Evolutionary conservation across 2,329 filamentous ascomycete genomes (phyloP), one percentile per base, ranked within the genome.

Genomic region (Rhexocercosporidium sp.): DNA sequence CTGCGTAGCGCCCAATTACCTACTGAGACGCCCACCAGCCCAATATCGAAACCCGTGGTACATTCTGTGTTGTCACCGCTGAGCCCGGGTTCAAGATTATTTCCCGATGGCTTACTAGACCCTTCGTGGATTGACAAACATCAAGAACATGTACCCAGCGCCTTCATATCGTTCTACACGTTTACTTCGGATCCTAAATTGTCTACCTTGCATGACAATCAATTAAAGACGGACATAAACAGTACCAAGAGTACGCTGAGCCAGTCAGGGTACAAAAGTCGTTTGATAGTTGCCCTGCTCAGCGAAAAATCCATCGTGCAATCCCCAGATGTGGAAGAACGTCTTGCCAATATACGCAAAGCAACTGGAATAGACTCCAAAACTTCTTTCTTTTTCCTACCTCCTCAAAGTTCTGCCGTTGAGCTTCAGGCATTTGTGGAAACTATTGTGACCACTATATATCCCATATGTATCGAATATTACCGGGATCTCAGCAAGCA

Each of bases 401-500:
- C 93, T 1, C 88, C 92, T 0, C 88, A 90, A 72, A 88, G 90
- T 8, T 91, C 92, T 4, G 81, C 85, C 2, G 84, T 87, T 1
- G 93, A 97, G 75, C 81, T 96, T 25, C 86, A 88, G 68, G 87
- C 89, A 8, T 93, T 95, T 71, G 88, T 91, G 0, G 88, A 90
- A 64, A 91, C 87, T 61, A 86, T 97, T 47, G 83, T 97, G 56
- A 83, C 87, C 1, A 86, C 90, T 0, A 79, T 97, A 53, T 93
- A 95, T 67, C 88, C 90, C 0, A 83, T 89, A 22, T 89, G 92
- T 22, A 82, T 95, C 54, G 96, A 99, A 74, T 97, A 97, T 79
- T 98, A 98, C 78, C 86, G 94, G 54, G 95, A 99, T 74, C 84
- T 98, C 14, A 94, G 93, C n/a, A 94, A 97, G 67, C 95, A 97